Conservation (phyloP, 371 early-diverging fungal genomes). For the Conidiobolus incongruus region DNA sequence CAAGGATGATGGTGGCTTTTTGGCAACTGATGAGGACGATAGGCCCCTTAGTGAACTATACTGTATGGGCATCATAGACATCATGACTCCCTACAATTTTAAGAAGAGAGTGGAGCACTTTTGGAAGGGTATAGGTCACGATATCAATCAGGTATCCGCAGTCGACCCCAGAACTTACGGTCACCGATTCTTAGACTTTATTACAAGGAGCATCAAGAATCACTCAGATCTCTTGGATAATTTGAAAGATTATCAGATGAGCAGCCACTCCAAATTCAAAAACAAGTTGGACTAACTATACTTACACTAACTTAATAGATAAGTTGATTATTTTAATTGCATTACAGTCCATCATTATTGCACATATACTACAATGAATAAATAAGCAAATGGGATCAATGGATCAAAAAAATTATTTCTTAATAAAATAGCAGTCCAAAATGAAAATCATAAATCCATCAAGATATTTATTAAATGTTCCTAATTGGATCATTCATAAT, state of each 20-base stretch:
- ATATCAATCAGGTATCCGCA: constrained; percentile 57
- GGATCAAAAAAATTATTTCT: no score
- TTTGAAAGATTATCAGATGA: neutral
- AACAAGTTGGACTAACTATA: no score
- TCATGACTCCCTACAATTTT: constrained; percentile 74
- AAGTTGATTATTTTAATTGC: no score
- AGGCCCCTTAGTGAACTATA: constrained; percentile 43
- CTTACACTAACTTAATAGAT: no score
- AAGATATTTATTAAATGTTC: no score
- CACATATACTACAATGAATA: no score
- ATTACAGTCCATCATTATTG: no score
- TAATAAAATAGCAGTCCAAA: no score
- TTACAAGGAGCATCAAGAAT: constrained; percentile 9
- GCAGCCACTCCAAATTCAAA: no score
- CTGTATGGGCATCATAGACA: constrained; percentile 88
- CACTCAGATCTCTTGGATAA: neutral
- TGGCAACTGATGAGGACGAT: constrained; percentile 47
- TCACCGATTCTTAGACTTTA: constrained; percentile 64
- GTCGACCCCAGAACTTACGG: constrained; percentile 71
- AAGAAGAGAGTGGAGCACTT: constrained; percentile 66
- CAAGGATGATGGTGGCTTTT: constrained; percentile 74
- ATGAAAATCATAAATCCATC: no score
- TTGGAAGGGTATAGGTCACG: constrained; percentile 59
- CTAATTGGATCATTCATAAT: no score
- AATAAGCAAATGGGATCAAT: no score